phyloP scores from a whole-genome alignment of 163 green algal species.

The Picocystis sp. region DNA sequence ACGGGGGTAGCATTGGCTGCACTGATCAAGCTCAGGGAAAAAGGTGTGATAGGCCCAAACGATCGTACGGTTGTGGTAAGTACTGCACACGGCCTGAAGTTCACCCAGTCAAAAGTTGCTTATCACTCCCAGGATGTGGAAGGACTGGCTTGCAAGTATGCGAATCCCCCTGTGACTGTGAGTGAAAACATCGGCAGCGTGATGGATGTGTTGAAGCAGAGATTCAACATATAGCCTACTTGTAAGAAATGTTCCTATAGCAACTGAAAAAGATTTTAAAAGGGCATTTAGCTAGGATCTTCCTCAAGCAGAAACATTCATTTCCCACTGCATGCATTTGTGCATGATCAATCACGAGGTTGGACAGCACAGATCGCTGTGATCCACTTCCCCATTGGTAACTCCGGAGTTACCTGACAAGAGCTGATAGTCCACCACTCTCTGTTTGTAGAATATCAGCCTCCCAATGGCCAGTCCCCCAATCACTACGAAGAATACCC shows the following conservation, averaged over 20 bases:
- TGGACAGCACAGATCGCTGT: too few relatives aligned
- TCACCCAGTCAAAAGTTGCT: constrained; percentile 81
- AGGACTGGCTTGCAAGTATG: constrained; percentile 47
- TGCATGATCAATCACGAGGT: too few relatives aligned
- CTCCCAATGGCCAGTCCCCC: constrained; percentile 10
- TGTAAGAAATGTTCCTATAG: too few relatives aligned
- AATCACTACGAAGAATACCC: constrained; percentile 10
- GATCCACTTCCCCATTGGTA: too few relatives aligned
- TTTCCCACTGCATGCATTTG: too few relatives aligned
- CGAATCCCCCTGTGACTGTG: constrained; percentile 84
- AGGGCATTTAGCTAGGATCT: too few relatives aligned
- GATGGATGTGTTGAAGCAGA: constrained; percentile 69
- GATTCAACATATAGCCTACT: constrained; percentile 5
- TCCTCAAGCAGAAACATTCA: too few relatives aligned
- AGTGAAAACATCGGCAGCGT: constrained; percentile 77
- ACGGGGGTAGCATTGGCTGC: constrained; percentile 92
- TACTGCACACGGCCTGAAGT: constrained; percentile 97
- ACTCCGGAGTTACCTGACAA: too few relatives aligned
- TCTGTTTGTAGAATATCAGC: constrained; percentile 5
- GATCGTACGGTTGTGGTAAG: constrained; percentile 80
- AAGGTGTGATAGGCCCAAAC: constrained; percentile 61
- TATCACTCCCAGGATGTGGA: constrained; percentile 83
- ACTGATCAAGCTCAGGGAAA: constrained; percentile 83
- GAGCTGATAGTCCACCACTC: too few relatives aligned
- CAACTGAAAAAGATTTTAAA: too few relatives aligned